phyloP scores from a whole-genome alignment of 495 filamentous ascomycete species.

The Xylona heveae region DNA sequence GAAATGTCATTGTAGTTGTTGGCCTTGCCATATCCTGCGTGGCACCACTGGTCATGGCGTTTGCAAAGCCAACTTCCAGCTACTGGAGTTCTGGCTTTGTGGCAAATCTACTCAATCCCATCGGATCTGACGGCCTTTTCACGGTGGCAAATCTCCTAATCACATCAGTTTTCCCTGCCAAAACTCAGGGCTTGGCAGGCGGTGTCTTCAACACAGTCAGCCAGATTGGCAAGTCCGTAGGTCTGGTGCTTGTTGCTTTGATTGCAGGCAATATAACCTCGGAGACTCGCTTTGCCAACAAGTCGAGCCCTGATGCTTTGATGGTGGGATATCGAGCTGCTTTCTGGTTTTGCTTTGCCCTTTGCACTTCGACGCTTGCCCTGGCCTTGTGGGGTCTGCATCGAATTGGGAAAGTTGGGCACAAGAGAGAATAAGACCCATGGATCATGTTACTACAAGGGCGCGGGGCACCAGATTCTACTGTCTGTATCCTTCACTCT shows the following conservation, averaged over 20 bases:
- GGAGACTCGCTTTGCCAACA: constrained; percentile 7
- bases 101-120: constrained; percentile 25
- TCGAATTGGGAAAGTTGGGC: constrained; percentile 29
- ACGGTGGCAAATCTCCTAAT: constrained; percentile 40
- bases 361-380: constrained; percentile 19
- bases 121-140: constrained; percentile 37
- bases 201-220: constrained; percentile 43
- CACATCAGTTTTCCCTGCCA: constrained; percentile 29
- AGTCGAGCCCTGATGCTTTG: constrained; percentile 18
- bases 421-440: constrained; percentile 31
- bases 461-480: no score
- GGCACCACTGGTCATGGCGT: constrained; percentile 16
- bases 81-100: constrained; percentile 39
- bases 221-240: constrained; percentile 37
- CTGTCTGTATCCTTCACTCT: no score
- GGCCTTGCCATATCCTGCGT: constrained; percentile 7
- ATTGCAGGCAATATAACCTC: constrained; percentile 30
- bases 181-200: constrained; percentile 38
- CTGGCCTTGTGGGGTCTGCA: constrained; percentile 26
- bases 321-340: constrained; percentile 35
- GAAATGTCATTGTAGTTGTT: constrained; percentile 8
- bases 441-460: no score
- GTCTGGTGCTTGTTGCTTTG: constrained; percentile 31
- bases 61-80: constrained; percentile 12
- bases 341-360: constrained; percentile 37